Conservation (phyloP, 2,329 filamentous ascomycete species). For the Clathrospora elynae region DNA sequence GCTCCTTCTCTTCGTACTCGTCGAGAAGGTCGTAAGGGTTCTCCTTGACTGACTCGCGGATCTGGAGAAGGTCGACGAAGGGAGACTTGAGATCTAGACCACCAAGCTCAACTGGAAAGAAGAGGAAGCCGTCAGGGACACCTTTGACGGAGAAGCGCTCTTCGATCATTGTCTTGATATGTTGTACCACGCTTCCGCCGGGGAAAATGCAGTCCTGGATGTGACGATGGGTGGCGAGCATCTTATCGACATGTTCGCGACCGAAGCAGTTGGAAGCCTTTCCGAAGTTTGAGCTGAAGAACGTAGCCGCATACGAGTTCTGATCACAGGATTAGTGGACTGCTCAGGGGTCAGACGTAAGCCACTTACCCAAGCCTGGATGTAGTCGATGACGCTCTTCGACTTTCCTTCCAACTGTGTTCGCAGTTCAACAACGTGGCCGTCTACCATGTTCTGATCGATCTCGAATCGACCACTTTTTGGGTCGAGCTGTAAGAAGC, state of each 20-base stretch:
- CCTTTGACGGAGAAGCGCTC: constrained; percentile 57
- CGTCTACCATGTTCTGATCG: constrained; percentile 41
- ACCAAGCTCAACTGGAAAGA: constrained; percentile 58
- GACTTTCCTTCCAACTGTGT: constrained; percentile 37
- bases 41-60: constrained; percentile 40
- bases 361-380: constrained; percentile 28
- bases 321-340: constrained; percentile 41
- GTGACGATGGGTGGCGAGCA: constrained; percentile 57
- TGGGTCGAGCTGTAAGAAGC: constrained; percentile 37
- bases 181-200: constrained; percentile 38
- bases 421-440: constrained; percentile 37
- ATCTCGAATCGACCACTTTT: constrained; percentile 40
- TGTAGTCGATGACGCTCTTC: constrained; percentile 42
- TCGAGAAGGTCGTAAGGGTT: constrained; percentile 52
- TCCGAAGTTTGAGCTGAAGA: constrained; percentile 61
- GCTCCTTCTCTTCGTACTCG: constrained; percentile 47
- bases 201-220: constrained; percentile 57
- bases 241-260: constrained; percentile 57
- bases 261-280: constrained; percentile 60
- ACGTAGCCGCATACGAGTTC: constrained; percentile 60
- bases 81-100: constrained; percentile 58
- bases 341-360: neutral
- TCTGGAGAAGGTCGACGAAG: constrained; percentile 55
- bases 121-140: constrained; percentile 59
- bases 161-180: constrained; percentile 55